phyloP scores from a whole-genome alignment of 129 eudicot species.

The Artemisia tridentata region DNA sequence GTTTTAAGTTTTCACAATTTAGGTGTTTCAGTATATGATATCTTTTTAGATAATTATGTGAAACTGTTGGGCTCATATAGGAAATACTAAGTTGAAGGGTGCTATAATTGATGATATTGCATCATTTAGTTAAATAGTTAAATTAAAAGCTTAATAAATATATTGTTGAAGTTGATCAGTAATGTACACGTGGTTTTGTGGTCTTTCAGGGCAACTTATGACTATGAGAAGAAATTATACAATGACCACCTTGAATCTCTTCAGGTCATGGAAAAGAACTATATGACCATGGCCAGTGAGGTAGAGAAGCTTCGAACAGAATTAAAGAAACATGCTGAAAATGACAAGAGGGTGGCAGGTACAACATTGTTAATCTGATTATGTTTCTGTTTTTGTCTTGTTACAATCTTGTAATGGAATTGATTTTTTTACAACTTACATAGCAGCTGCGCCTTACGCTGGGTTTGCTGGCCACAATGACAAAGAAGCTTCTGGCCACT shows the following conservation, averaged over 20 bases:
- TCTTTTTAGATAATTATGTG: too few species aligned
- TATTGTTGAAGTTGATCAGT: slow-evolving; percentile 7
- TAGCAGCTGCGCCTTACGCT: slow-evolving; percentile 53
- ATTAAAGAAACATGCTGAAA: slow-evolving; percentile 62
- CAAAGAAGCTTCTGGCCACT: slow-evolving; percentile 48
- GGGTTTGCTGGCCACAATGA: slow-evolving; percentile 57
- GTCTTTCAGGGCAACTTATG: slow-evolving; percentile 73
- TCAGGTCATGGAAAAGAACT: slow-evolving; percentile 94
- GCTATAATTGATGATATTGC: not conserved
- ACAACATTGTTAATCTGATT: slow-evolving; percentile 9
- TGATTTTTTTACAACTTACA: slow-evolving; percentile 3
- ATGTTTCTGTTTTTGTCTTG: not conserved
- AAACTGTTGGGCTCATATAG: too few species aligned
- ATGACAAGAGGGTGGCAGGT: slow-evolving; percentile 70
- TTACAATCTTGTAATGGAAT: not conserved
- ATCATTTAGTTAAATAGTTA: too few species aligned
- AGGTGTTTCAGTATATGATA: too few species aligned
- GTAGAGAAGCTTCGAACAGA: slow-evolving; percentile 88
- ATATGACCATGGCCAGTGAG: slow-evolving; percentile 86
- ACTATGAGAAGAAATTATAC: slow-evolving; percentile 79
- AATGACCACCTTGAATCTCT: slow-evolving; percentile 93
- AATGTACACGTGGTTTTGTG: slow-evolving; percentile 10
- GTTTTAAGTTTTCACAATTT: too few species aligned
- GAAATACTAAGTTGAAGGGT: not conserved
- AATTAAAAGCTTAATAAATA: too few species aligned